phyloP scores from a whole-genome alignment of 371 early-diverging fungal species.

The Vavraia culicis region DNA sequence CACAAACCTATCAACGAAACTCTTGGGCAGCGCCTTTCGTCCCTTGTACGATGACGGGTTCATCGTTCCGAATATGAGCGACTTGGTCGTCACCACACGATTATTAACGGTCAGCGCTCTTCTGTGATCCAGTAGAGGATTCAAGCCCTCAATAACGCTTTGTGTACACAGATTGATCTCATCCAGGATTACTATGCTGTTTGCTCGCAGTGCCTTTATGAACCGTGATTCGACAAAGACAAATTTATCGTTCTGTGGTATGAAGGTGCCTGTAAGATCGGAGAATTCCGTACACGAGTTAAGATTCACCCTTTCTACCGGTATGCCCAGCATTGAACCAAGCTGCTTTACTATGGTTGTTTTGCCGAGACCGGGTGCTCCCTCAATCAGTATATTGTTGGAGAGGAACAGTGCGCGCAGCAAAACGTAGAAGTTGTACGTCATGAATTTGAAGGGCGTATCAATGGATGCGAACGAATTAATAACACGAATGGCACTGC shows the following conservation, averaged over 20 bases:
- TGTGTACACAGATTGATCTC: constrained; percentile 96
- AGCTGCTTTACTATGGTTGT: constrained; percentile 69
- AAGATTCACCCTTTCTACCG: constrained; percentile 77
- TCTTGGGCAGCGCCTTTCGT: constrained; percentile 85
- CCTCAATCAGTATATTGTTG: constrained; percentile 83
- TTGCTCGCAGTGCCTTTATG: constrained; percentile 69
- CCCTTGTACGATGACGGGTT: constrained; percentile 76
- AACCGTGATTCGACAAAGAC: constrained; percentile 59
- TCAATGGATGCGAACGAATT: no score
- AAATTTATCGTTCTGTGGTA: constrained; percentile 26
- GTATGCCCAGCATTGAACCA: constrained; percentile 53
- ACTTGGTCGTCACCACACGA: constrained; percentile 43
- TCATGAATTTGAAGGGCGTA: no score
- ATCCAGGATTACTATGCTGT: constrained; percentile 90
- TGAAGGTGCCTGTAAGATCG: constrained; percentile 69
- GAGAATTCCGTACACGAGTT: constrained; percentile 93
- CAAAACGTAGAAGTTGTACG: constrained; percentile 58
- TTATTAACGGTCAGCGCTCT: constrained; percentile 53
- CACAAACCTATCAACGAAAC: constrained; percentile 87
- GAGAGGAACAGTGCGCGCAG: constrained; percentile 56
- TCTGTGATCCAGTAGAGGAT: constrained; percentile 90
- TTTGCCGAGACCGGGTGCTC: constrained; percentile 88
- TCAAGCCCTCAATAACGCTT: constrained; percentile 93
- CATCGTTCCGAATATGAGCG: constrained; percentile 88
- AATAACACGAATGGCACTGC: not conserved